These are phyloP conservation scores for Sporothrix brunneoviolacea DNA, from an alignment of 2,329 filamentous ascomycete genomes.

Conservation along the genomic window DNA sequence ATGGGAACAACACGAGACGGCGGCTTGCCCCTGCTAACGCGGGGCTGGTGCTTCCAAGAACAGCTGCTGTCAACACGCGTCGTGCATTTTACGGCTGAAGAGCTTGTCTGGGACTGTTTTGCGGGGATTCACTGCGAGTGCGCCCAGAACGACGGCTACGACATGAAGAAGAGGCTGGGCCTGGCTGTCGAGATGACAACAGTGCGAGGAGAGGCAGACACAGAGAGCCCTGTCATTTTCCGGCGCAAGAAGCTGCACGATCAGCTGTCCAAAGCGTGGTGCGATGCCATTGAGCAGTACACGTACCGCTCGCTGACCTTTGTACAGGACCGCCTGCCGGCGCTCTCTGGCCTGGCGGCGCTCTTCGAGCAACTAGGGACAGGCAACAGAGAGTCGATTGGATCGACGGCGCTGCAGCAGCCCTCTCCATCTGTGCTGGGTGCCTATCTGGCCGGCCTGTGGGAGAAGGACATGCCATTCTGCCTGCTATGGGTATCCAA, in stretches of 20 bases:
- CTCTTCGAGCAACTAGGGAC: background rate
- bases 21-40: background rate
- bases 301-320: background rate
- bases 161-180: background rate
- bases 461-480: background rate
- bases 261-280: background rate
- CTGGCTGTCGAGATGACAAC: no score
- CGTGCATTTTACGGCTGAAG: background rate
- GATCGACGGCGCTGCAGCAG: no score
- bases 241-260: background rate
- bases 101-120: slow-evolving; percentile 5
- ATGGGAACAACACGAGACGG: background rate
- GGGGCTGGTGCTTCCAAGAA: slow-evolving; percentile 10
- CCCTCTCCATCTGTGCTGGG: background rate
- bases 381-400: background rate
- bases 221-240: background rate
- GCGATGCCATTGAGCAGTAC: background rate
- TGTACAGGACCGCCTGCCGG: background rate
- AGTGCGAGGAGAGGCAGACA: background rate
- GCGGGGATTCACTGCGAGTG: background rate
- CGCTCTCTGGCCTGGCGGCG: background rate
- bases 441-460: slow-evolving; percentile 3
- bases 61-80: slow-evolving; percentile 6
- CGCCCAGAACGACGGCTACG: background rate
- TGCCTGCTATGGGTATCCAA: background rate